Percentiles rank a stretch among this genome's conserved stretches.
phyloP scores from a whole-genome alignment of 768 basidiomycete genomes.

The Mycena chlorophos region DNA sequence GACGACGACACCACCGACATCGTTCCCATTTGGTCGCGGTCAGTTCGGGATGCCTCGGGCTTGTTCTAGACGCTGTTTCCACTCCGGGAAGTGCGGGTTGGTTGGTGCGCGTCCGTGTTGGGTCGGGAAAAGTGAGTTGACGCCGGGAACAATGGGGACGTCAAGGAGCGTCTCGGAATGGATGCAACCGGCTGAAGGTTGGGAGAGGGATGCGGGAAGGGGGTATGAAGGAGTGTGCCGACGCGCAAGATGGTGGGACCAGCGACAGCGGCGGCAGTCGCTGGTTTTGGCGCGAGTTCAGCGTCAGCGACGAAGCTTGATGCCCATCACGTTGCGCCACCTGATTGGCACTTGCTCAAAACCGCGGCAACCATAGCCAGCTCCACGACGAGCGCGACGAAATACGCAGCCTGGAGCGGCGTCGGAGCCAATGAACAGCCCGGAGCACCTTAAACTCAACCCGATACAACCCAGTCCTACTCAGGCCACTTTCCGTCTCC shows the following conservation, averaged over 20 bases:
- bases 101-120: too few species aligned
- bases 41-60: too few species aligned
- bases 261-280: background rate
- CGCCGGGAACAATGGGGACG: background rate
- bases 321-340: too few species aligned
- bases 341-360: too few species aligned
- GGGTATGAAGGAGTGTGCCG: background rate
- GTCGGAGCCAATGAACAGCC: background rate
- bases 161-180: background rate
- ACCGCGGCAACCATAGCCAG: too few species aligned
- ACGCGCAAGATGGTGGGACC: background rate
- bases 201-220: background rate
- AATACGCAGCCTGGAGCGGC: too few species aligned
- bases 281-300: background rate
- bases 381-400: too few species aligned
- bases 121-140: background rate
- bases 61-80: too few species aligned
- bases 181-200: background rate
- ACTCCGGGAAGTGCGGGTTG: too few species aligned
- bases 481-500: background rate
- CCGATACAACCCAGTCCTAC: background rate
- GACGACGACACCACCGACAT: background rate
- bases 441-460: background rate
- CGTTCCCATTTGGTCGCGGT: too few species aligned
- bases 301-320: too few species aligned